Conservation (phyloP, 1,139 yeast genomes). For the Saccharomycopsis hybrid region DNA sequence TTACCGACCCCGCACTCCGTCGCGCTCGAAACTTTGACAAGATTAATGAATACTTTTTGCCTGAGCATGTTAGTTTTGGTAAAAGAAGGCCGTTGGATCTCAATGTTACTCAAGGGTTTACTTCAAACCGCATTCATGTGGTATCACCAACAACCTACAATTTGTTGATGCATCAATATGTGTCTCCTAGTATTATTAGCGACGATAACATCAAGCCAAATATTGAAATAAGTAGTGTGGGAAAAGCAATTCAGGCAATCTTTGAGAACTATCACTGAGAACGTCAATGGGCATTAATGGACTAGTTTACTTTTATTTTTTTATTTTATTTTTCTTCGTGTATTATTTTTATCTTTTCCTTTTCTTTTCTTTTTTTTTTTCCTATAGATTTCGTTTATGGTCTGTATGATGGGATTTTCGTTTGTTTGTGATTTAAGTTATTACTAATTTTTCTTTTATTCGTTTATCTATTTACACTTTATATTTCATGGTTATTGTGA, state of each 20-base stretch:
- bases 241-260: slow-evolving; percentile 5
- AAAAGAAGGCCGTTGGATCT: background rate
- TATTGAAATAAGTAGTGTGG: slow-evolving; percentile 1
- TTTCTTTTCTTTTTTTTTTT: too few species aligned
- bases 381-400: too few species aligned
- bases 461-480: too few species aligned
- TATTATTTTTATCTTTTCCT: too few species aligned
- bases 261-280: slow-evolving; percentile 5
- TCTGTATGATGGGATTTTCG: too few species aligned
- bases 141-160: background rate
- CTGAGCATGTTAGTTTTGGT: slow-evolving; percentile 3
- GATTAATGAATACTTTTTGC: slow-evolving; percentile 20
- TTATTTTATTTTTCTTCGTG: too few species aligned
- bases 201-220: slow-evolving; percentile 4
- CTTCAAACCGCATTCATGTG: background rate
- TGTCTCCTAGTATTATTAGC: background rate
- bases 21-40: slow-evolving; percentile 29
- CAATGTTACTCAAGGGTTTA: background rate
- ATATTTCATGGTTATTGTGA: too few species aligned
- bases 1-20: slow-evolving; percentile 50
- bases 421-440: too few species aligned
- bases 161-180: background rate
- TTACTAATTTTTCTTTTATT: too few species aligned
- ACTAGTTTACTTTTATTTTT: too few species aligned
- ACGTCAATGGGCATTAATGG: too few species aligned